A percentile compares a stretch with the other conserved stretches of the same genome.
Conservation (phyloP, 2,329 filamentous ascomycete species). For the Huntiella moniliformis region DNA sequence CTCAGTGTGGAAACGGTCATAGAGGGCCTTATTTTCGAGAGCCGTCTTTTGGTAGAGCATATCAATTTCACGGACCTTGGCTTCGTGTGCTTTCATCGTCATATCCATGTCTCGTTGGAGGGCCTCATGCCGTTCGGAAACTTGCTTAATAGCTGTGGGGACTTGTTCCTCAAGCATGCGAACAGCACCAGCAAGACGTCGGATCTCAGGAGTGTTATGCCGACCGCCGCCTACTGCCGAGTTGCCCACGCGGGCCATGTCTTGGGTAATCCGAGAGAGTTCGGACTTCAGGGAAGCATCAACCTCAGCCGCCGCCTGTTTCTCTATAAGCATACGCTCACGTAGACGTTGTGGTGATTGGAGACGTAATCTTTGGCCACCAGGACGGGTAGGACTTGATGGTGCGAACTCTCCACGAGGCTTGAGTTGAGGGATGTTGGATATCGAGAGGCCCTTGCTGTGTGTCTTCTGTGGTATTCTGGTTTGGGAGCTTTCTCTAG, state of each 20-base stretch:
- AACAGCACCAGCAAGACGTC: constrained; percentile 37
- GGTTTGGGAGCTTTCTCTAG: background rate
- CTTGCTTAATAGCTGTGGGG: constrained; percentile 36
- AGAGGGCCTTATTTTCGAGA: constrained; percentile 82
- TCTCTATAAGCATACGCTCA: constrained; percentile 70
- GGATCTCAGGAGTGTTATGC: constrained; percentile 23
- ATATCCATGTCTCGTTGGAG: constrained; percentile 55
- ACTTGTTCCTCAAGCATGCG: constrained; percentile 49
- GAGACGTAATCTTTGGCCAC: constrained; percentile 41
- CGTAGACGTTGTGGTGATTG: constrained; percentile 59
- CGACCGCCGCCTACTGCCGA: constrained; percentile 19
- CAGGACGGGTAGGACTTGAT: constrained; percentile 20
- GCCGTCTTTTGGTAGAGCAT: constrained; percentile 74
- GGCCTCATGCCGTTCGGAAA: constrained; percentile 40
- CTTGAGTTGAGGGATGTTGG: constrained; percentile 35
- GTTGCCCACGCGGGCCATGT: constrained; percentile 38
- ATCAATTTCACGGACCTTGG: constrained; percentile 64
- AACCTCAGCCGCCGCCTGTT: constrained; percentile 50
- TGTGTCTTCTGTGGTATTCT: constrained; percentile 17
- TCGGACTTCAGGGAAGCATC: constrained; percentile 56
- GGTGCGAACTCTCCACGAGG: constrained; percentile 16
- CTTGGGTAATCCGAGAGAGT: constrained; percentile 60
- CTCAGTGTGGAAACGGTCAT: constrained; percentile 84
- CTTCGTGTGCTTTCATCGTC: constrained; percentile 54
- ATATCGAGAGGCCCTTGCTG: constrained; percentile 31